Evolutionary conservation across 768 basidiomycete species (phyloP).

Genomic region (Paxillus involutus): DNA sequence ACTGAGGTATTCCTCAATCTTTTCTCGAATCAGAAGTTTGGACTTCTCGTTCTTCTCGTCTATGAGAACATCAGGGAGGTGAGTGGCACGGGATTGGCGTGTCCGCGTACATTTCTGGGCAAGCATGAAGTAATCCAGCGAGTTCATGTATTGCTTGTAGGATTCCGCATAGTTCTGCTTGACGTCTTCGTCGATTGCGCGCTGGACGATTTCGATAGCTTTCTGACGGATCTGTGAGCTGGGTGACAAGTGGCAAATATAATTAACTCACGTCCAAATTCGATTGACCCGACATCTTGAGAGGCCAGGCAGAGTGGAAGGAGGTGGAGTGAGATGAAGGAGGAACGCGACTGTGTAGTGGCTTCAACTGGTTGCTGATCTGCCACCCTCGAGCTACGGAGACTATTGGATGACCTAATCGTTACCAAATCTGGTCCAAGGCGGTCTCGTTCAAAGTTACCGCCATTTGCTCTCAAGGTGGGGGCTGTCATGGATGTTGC

Average conservation of each 20-base stretch:
- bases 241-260: neutral
- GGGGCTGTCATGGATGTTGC: constrained; percentile 6
- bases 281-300: constrained; percentile 41
- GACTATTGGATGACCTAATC: constrained; percentile 5
- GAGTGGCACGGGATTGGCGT: neutral
- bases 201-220: constrained; percentile 90
- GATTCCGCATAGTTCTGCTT: constrained; percentile 94
- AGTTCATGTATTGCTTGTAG: constrained; percentile 93
- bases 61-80: constrained; percentile 10
- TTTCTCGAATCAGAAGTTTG: constrained; percentile 78
- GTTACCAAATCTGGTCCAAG: neutral
- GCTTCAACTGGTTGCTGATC: no score
- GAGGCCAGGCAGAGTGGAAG: neutral
- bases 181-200: constrained; percentile 89
- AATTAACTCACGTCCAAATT: constrained; percentile 46
- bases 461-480: no score
- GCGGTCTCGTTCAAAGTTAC: no score
- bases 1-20: constrained; percentile 88
- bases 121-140: constrained; percentile 98
- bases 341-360: neutral
- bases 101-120: constrained; percentile 76
- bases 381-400: no score
- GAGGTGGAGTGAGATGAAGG: neutral
- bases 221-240: constrained; percentile 41
- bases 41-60: constrained; percentile 94